Evolutionary conservation across 495 filamentous ascomycete species (phyloP).

Genomic region (Friedmanniomyces endolithicus): DNA sequence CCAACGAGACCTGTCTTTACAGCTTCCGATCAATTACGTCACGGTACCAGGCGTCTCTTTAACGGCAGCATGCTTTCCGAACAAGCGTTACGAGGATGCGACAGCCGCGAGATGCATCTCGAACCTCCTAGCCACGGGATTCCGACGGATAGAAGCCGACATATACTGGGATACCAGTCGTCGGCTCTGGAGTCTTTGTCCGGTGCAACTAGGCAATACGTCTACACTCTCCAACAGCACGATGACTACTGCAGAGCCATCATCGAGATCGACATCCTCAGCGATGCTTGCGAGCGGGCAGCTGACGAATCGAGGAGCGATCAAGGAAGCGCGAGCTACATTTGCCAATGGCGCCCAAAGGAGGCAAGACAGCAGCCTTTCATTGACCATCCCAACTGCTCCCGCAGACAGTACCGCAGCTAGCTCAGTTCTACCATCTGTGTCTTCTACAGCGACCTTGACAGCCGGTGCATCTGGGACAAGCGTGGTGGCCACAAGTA

Average conservation of each 20-base stretch:
- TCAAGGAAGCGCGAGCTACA: neutral
- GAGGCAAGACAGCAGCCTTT: neutral
- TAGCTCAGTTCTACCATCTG: neutral
- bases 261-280: neutral
- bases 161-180: conserved; percentile 49
- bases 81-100: conserved; percentile 37
- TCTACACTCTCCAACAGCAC: conserved; percentile 8
- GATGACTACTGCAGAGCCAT: neutral
- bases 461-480: neutral
- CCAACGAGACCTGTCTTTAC: conserved; percentile 47
- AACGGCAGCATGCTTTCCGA: conserved; percentile 45
- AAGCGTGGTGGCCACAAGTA: no score
- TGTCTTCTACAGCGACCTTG: neutral
- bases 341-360: neutral
- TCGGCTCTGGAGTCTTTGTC: conserved; percentile 47
- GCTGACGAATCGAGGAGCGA: conserved; percentile 23
- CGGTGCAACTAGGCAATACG: conserved; percentile 30
- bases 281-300: conserved; percentile 5
- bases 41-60: conserved; percentile 43
- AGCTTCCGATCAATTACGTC: conserved; percentile 51
- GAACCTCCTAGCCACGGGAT: conserved; percentile 48
- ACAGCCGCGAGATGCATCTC: conserved; percentile 43
- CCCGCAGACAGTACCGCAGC: neutral
- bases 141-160: conserved; percentile 47
- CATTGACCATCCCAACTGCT: neutral